phyloP scores from a whole-genome alignment of 176 grass and related monocot genomes.

The Echinochloa phyllopogon region DNA sequence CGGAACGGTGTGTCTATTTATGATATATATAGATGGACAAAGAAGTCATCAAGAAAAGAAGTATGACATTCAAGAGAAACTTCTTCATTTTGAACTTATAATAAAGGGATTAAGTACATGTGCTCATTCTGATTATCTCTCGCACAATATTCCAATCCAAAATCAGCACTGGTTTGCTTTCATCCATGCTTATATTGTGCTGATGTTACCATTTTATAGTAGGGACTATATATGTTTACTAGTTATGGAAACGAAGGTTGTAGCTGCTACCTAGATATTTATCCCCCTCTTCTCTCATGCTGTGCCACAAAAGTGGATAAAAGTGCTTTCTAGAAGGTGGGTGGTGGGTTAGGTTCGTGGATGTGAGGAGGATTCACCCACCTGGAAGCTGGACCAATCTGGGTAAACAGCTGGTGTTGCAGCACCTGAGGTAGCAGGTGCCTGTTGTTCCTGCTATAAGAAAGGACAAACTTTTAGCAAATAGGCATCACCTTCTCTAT shows the following conservation, averaged over 20 bases:
- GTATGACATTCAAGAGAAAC: not conserved
- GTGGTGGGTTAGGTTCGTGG: not conserved
- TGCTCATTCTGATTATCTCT: not conserved
- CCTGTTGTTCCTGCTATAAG: slow-evolving; percentile 76
- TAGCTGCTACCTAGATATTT: slow-evolving; percentile 1
- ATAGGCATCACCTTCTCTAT: not conserved
- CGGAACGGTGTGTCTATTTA: not conserved
- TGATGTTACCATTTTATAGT: not conserved
- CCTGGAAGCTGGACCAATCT: slow-evolving; percentile 94
- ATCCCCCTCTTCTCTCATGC: not conserved
- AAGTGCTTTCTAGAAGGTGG: not conserved
- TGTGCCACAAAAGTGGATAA: not conserved
- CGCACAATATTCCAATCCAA: not conserved
- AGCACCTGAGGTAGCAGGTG: slow-evolving; percentile 56
- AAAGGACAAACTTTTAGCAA: slow-evolving; percentile 17
- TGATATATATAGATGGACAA: slow-evolving; percentile 7
- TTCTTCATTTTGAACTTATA: not conserved
- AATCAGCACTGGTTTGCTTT: not conserved
- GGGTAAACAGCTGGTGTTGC: slow-evolving; percentile 66
- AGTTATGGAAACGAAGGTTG: not conserved
- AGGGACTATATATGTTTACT: not conserved
- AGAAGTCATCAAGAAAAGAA: slow-evolving; percentile 17
- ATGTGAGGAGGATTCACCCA: slow-evolving; percentile 6
- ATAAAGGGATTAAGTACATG: not conserved
- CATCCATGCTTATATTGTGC: not conserved